phyloP scores from a whole-genome alignment of 2,329 filamentous ascomycete species.

The Pseudohalonectria lignicola region DNA sequence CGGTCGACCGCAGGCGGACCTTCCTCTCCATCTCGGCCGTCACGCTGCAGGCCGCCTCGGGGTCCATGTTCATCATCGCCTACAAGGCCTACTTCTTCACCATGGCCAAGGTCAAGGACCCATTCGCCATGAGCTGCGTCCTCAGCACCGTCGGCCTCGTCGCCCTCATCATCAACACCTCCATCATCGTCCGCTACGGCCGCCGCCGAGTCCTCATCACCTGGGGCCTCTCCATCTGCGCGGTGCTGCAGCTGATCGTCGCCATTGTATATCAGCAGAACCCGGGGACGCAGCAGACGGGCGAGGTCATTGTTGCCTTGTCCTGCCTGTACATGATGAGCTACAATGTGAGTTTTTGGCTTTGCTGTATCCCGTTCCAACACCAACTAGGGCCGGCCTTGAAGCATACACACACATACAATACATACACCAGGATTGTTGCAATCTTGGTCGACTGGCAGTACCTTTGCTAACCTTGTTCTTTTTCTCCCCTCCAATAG shows the following conservation, averaged over 20 bases:
- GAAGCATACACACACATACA: too few relatives aligned
- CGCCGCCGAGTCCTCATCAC: constrained; percentile 37
- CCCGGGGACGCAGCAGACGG: constrained; percentile 16
- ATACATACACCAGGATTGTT: too few relatives aligned
- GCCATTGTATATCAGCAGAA: constrained; percentile 32
- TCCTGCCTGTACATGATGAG: constrained; percentile 34
- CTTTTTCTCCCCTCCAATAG: too few relatives aligned
- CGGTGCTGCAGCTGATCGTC: constrained; percentile 37
- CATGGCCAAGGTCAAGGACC: constrained; percentile 35
- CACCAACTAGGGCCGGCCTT: too few relatives aligned
- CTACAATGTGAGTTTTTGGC: constrained; percentile 36
- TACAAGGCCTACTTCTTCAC: constrained; percentile 43
- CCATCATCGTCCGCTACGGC: constrained; percentile 34
- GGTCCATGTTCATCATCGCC: constrained; percentile 32
- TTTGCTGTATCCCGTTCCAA: too few relatives aligned
- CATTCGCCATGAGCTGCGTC: constrained; percentile 40
- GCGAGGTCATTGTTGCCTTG: constrained; percentile 32
- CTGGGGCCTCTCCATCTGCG: constrained; percentile 32
- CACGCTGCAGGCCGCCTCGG: constrained; percentile 30
- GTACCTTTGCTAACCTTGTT: too few relatives aligned
- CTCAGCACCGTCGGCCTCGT: constrained; percentile 34
- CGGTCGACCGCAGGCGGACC: constrained; percentile 13
- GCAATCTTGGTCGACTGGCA: too few relatives aligned
- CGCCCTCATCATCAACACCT: constrained; percentile 35
- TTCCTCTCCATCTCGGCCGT: constrained; percentile 28